Evolutionary conservation across 805 yeast genomes (phyloP), one percentile per base, ranked within the genome.

Genomic region (Pichia occidentalis): DNA sequence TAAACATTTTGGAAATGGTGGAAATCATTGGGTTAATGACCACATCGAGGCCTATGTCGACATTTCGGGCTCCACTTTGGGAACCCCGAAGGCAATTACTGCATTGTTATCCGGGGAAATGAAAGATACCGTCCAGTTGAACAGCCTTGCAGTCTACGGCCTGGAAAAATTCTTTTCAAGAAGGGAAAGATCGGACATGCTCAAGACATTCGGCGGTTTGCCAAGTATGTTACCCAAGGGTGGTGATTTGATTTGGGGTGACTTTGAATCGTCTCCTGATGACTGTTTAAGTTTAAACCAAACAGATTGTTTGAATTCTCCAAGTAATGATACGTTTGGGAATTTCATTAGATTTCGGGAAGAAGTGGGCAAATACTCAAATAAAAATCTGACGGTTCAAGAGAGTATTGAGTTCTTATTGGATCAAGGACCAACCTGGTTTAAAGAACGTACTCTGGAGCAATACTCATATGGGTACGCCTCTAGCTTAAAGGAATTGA

Each of bases 141-240:
- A 92, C 57, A 81, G 92, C 3, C 62, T 90, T 44, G 98, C 97
- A 0, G 86, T 90, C 47, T 86, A 85, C 53, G 98, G 97, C 1
- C 70, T 92, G 40, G 98, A 92, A 55, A 86, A 85, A 62, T 92
- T 92, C 61, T 87, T 92, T 59, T 81, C 92, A 36, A 73, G 95
- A 56, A 73, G 76, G 44, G 98, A 90, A 61, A 73, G 98, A 48
- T 75, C 86, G 6, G 94, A 85, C 45, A 69, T 92, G 82, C 56
- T 87, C 34, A 70, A 86, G 45, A 70, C 90, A 1, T 90, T 85
- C 69, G 95, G 95, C n/a, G 97, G 97, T 10, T 68, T 92, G 32
- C 87, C 97, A 12, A 76, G 92, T 39, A 92, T 92, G 98, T 54
- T 92, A 21, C 98, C 98, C 16, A 92, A 90, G 58, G 98, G 98